phyloP scores from a whole-genome alignment of 2,329 filamentous ascomycete genomes.

The Neonectria coccinea region DNA sequence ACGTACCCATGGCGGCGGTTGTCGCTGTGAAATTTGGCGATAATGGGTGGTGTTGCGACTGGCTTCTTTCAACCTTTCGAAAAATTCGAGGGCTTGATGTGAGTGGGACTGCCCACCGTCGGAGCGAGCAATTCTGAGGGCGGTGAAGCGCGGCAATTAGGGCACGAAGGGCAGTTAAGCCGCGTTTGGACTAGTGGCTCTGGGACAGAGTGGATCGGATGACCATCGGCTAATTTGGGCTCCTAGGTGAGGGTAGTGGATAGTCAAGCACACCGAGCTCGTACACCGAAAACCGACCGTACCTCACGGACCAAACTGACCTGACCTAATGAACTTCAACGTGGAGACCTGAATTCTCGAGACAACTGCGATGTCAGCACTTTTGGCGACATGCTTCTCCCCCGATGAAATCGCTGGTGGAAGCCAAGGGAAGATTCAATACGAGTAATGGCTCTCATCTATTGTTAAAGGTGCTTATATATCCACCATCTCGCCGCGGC shows the following conservation, averaged over 20 bases:
- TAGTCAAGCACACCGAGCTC: background rate
- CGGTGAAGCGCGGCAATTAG: constrained; percentile 62
- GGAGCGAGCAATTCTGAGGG: constrained; percentile 39
- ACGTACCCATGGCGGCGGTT: constrained; percentile 73
- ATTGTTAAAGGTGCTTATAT: constrained; percentile 19
- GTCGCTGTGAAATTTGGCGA: constrained; percentile 56
- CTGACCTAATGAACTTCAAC: background rate
- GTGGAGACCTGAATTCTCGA: background rate
- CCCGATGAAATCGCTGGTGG: no score
- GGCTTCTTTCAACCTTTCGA: constrained; percentile 41
- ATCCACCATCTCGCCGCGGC: constrained; percentile 20
- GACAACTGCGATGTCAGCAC: background rate
- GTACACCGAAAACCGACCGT: background rate
- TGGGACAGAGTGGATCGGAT: background rate
- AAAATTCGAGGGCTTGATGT: constrained; percentile 47
- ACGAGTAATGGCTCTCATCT: constrained; percentile 10
- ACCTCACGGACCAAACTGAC: background rate
- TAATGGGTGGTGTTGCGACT: constrained; percentile 49
- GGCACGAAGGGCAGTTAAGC: constrained; percentile 40
- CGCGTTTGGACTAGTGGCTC: constrained; percentile 17
- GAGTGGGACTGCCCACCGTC: constrained; percentile 27
- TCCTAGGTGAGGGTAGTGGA: background rate
- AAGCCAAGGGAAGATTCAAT: background rate
- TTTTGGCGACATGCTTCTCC: background rate
- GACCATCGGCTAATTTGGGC: background rate